Evolutionary conservation across 805 yeast species (phyloP), one percentile per base, ranked within the genome.

Genomic region (Metschnikowia proteae): DNA sequence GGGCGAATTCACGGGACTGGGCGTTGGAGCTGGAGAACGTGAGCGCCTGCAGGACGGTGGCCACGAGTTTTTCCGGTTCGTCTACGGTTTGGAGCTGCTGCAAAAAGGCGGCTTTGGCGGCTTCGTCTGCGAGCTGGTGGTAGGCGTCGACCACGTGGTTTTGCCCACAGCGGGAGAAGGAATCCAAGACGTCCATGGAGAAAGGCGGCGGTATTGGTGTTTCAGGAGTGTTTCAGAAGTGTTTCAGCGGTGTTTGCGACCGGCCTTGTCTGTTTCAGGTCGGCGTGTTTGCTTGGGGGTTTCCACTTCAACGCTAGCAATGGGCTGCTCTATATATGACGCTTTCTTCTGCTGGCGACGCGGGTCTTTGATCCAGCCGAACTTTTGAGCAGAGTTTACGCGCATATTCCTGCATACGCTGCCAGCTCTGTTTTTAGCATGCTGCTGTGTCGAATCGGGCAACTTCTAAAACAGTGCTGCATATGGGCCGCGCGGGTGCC

Each of bases 111-210:
- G 55, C 50, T 55, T 74, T 71, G 34, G 45, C 48, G 46, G 80
- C 55, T 11, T 52, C 63, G 1, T 54, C 48, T 4, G 63, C 36
- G 38, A 82, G 65, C 9, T 57, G 42, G 36, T 74, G 74, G 70
- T 75, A 76, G 53, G 73, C 75, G 28, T 67, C 60, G 60, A 82
- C 81, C 13, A 83, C 57, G 49, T 82, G 86, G 3, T 55, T 60
- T 60, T 83, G 88, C 6, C 76, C 75, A 11, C 45, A 33, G 17
- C 45, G 45, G 30, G 31, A 7, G 17, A 42, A 23, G n/a, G 38
- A 17, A 3, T 42, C 38, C 31, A 42, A 42, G 17, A 42, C 31
- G 29, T 11, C 5, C 38, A 33, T 32, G 17, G 17, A 17, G 17
- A 17, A 17, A 17, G 17, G 2, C 17, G 17, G 17, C 17, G 17